Evolutionary conservation across 1,139 yeast species (phyloP).

Genomic region (Scheffersomyces illinoinensis): DNA sequence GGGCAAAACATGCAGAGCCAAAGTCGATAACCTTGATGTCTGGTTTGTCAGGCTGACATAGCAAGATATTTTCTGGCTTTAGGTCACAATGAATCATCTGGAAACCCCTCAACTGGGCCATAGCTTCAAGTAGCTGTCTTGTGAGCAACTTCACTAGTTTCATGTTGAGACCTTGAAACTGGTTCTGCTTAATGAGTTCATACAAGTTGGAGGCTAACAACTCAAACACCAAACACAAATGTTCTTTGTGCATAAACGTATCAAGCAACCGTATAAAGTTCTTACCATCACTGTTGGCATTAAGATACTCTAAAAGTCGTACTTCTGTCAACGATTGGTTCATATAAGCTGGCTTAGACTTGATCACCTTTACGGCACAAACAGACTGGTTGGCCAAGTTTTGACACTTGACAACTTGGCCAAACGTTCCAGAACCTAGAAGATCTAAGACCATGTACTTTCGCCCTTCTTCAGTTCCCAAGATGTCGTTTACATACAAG

Average conservation of each 20-base stretch:
- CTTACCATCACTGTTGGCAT: constrained; percentile 71
- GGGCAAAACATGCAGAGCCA: constrained; percentile 93
- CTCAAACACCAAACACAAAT: constrained; percentile 90
- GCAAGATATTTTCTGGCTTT: constrained; percentile 90
- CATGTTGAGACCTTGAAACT: constrained; percentile 86
- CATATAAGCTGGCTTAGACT: constrained; percentile 87
- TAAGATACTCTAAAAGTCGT: constrained; percentile 76
- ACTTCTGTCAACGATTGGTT: constrained; percentile 94
- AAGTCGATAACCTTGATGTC: constrained; percentile 92
- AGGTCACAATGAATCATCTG: constrained; percentile 93
- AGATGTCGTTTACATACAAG: constrained; percentile 86
- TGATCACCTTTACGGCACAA: constrained; percentile 92
- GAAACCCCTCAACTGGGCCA: constrained; percentile 76
- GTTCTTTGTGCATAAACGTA: constrained; percentile 90
- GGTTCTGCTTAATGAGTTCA: constrained; percentile 89
- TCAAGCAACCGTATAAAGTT: constrained; percentile 80
- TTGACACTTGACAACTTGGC: constrained; percentile 97
- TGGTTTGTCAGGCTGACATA: constrained; percentile 82
- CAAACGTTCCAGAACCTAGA: constrained; percentile 96
- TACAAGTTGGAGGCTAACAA: constrained; percentile 83
- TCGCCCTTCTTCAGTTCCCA: constrained; percentile 86
- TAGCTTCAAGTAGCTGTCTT: constrained; percentile 76
- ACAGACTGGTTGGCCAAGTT: constrained; percentile 84
- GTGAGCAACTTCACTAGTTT: constrained; percentile 77
- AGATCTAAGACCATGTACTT: constrained; percentile 87